phyloP scores from a whole-genome alignment of 176 grass and related monocot species.

The Dactylis glomerata region DNA sequence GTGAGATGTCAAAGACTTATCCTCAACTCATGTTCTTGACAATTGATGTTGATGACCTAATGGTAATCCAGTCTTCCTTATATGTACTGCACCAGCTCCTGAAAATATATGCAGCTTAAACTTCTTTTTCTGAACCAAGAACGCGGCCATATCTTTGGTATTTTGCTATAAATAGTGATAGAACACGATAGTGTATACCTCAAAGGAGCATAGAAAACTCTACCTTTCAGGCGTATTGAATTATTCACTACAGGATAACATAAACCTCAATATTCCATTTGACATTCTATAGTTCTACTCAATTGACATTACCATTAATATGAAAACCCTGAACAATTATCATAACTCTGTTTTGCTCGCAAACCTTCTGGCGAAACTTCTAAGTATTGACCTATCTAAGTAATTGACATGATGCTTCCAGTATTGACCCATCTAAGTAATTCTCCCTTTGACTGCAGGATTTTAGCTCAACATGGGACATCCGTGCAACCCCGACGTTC shows the following conservation, averaged over 20 bases:
- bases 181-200: too few species aligned
- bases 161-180: too few species aligned
- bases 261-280: too few species aligned
- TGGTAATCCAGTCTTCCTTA: constrained; percentile 40
- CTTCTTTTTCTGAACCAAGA: too few species aligned
- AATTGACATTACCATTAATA: background rate
- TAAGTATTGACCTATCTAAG: too few species aligned
- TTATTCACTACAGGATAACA: background rate
- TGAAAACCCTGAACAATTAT: background rate
- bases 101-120: too few species aligned
- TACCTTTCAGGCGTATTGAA: background rate
- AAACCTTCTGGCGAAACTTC: background rate
- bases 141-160: too few species aligned
- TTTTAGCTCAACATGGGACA: constrained; percentile 91
- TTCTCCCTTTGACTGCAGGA: constrained; percentile 45
- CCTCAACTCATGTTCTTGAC: constrained; percentile 78
- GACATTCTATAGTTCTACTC: background rate
- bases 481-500: constrained; percentile 86
- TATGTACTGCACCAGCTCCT: too few species aligned
- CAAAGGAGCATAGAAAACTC: too few species aligned
- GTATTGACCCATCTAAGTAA: background rate
- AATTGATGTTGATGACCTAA: constrained; percentile 70
- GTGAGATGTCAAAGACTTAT: constrained; percentile 73
- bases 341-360: background rate
- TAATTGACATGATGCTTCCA: background rate